phyloP scores from a whole-genome alignment of 371 early-diverging fungal species.

The Zancudomyces culisetae region DNA sequence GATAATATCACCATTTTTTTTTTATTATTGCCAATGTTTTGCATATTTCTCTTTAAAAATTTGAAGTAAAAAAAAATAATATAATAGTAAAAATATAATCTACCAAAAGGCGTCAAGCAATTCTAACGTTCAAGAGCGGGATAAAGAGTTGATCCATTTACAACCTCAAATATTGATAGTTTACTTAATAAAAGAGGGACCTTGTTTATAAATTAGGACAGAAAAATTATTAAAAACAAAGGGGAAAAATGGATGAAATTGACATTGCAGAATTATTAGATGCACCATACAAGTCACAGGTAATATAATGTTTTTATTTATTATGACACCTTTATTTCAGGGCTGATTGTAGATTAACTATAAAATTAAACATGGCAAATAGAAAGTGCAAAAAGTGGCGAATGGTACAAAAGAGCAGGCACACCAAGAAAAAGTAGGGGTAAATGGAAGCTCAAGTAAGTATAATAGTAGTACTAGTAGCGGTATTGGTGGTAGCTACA shows the following conservation, averaged over 20 bases:
- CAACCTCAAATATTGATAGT: too few relatives aligned
- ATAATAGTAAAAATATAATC: too few relatives aligned
- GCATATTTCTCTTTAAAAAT: too few relatives aligned
- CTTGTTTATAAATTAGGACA: too few relatives aligned
- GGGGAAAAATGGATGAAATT: slow-evolving; percentile 15
- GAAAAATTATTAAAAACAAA: background rate
- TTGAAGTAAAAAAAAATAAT: too few relatives aligned
- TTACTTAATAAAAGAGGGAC: too few relatives aligned
- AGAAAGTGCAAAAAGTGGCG: slow-evolving; percentile 2
- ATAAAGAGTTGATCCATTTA: too few relatives aligned
- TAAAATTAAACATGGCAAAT: slow-evolving; percentile 6
- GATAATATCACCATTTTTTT: too few relatives aligned
- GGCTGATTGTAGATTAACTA: background rate
- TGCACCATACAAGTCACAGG: slow-evolving; percentile 46
- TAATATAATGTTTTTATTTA: background rate
- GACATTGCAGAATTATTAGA: slow-evolving; percentile 74
- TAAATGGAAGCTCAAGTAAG: background rate
- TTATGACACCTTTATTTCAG: background rate
- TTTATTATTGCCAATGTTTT: too few relatives aligned
- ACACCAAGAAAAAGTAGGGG: background rate
- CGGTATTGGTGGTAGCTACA: background rate
- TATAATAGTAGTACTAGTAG: background rate
- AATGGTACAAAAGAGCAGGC: background rate
- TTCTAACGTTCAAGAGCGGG: too few relatives aligned
- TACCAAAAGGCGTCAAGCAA: too few relatives aligned